Evolutionary conservation across 345 rosid genomes (phyloP).

Genomic region (Sisymbrium altissimum): DNA sequence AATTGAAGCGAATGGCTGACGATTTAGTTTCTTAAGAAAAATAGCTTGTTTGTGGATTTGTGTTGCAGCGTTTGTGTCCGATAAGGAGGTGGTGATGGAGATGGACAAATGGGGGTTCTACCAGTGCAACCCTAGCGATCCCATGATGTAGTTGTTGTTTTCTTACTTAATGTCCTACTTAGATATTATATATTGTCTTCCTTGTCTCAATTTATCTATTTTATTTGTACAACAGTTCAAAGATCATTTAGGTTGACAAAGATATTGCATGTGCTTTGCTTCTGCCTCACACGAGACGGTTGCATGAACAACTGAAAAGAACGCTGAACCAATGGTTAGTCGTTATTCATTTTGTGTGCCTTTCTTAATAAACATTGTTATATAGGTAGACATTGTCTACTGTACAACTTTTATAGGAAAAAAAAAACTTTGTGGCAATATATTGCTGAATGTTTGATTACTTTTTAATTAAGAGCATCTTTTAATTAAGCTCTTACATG

Average conservation of each 20-base stretch:
- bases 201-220: neutral
- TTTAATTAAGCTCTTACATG: too few species aligned
- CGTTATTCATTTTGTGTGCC: neutral
- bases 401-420: neutral
- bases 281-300: slow-evolving; percentile 48
- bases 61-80: too few species aligned
- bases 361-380: neutral
- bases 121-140: too few species aligned
- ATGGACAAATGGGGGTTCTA: too few species aligned
- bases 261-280: neutral
- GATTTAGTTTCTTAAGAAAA: too few species aligned
- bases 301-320: slow-evolving; percentile 40
- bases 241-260: neutral
- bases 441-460: too few species aligned
- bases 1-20: too few species aligned
- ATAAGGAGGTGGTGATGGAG: too few species aligned
- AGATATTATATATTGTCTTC: slow-evolving; percentile 38
- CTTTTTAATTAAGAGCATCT: too few species aligned
- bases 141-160: too few species aligned
- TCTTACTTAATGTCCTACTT: slow-evolving; percentile 48
- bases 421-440: too few species aligned
- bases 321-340: slow-evolving; percentile 51
- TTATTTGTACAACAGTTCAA: neutral
- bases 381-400: neutral
- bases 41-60: too few species aligned